These are phyloP conservation scores for Talaromyces ruber DNA, from an alignment of 495 filamentous ascomycete genomes.

Conservation along the genomic window DNA sequence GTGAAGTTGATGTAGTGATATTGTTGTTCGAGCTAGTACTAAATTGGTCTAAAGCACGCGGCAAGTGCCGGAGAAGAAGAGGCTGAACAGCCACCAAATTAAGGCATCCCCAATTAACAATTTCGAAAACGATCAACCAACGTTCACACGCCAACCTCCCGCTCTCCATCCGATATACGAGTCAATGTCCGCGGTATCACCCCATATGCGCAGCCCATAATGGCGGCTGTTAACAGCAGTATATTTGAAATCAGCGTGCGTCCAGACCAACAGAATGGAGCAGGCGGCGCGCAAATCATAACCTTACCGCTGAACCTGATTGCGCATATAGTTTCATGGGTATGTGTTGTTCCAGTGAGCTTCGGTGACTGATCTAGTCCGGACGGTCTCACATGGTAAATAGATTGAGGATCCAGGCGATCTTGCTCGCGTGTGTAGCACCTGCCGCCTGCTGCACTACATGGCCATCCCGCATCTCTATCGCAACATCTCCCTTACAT, in stretches of 20 bases:
- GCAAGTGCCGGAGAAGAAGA: neutral
- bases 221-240: conserved; percentile 22
- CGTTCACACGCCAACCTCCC: neutral
- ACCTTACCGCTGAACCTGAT: conserved; percentile 52
- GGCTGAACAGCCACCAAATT: neutral
- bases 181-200: neutral
- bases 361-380: conserved; percentile 5
- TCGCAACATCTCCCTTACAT: conserved; percentile 44
- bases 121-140: neutral
- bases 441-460: conserved; percentile 56
- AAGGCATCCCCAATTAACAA: neutral
- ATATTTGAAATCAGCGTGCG: conserved; percentile 37
- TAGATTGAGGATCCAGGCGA: conserved; percentile 48
- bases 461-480: conserved; percentile 58
- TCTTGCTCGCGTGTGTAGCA: conserved; percentile 48
- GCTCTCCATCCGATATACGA: neutral
- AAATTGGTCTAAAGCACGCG: neutral
- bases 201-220: neutral
- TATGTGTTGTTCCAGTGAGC: conserved; percentile 17
- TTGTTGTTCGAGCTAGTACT: neutral
- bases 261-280: conserved; percentile 17
- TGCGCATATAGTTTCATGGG: conserved; percentile 44
- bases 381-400: neutral
- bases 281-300: conserved; percentile 22
- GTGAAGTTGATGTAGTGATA: neutral